Evolutionary conservation across 2,329 filamentous ascomycete species (phyloP).

Genomic region (Ophiostoma pallidulum): DNA sequence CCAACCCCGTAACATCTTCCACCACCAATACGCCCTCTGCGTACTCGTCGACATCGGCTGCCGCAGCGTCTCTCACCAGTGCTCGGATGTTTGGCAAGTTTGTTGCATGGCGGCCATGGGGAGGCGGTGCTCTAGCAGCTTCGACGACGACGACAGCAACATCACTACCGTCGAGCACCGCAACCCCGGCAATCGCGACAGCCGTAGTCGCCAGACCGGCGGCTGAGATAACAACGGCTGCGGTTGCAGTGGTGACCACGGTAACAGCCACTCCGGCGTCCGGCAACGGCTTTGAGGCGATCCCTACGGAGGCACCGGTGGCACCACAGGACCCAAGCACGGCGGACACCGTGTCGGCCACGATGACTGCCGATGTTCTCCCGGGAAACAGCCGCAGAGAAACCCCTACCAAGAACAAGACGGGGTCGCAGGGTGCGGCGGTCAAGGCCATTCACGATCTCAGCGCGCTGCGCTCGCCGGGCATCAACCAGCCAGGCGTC

Average conservation of each 20-base stretch:
- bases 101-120: conserved; percentile 35
- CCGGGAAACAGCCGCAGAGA: background rate
- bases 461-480: conserved; percentile 44
- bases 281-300: too few species aligned
- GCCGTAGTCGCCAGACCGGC: background rate
- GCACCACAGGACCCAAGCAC: background rate
- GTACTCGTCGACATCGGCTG: background rate
- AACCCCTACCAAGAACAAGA: background rate
- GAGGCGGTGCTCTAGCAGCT: conserved; percentile 15
- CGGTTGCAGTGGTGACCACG: background rate
- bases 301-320: background rate
- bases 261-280: too few species aligned
- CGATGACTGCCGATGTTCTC: background rate
- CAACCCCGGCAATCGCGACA: background rate
- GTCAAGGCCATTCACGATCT: conserved; percentile 22
- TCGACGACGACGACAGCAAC: background rate
- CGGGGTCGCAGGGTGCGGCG: background rate
- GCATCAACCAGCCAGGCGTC: conserved; percentile 69
- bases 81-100: conserved; percentile 18
- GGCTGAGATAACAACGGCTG: background rate
- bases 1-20: conserved; percentile 17
- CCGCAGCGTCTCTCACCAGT: background rate
- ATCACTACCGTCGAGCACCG: background rate
- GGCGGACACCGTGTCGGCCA: background rate
- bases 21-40: conserved; percentile 14